Base-by-base conservation (phyloP, 306 rosid species). In the Dryas alaskensis region DNA sequence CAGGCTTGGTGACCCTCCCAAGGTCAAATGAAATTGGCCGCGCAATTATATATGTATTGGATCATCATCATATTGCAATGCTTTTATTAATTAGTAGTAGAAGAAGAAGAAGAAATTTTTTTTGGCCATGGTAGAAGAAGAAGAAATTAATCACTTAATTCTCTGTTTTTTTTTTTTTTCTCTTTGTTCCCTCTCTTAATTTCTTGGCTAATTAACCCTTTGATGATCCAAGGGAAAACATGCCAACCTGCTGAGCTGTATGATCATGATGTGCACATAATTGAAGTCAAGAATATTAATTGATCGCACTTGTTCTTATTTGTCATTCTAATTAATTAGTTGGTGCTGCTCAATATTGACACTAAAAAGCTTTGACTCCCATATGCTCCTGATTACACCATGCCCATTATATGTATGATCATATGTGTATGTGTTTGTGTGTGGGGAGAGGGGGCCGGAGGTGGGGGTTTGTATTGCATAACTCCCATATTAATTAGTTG, bases 1-100 rank as follows among this genome's bases (percentile, higher is more conserved):
- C 81, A 86, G 95, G 90, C 88, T 92, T 64, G 98, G 98, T 69
- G 81, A 80, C 64, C 81, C 86, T 67, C 83, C 87, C 27, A 76
- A 81, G 46, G 66, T 84, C 48, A 72, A 84, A 58, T 68, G 67
- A 71, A 42, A 43, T 62, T 44, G 64, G 10, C 40, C n/a, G n/a
- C 40, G 13, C 63, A 53, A 37, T 58, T 31, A 31, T 22, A 22
- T 22, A 0, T 58, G 42, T 58, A 58, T 25, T 22, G 10, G 40
- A 37, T 58, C 10, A 58, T 25, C 14, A 58, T 57, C 61, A 17
- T 58, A 40, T 9, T 58, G 42, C 63, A 58, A 25, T 58, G n/a
- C 8, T 58, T 58, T 58, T 58, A 22, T 58, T 9, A 5, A 9
- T 25, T 25, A 58, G 25, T 25, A 12, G 42, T 17, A 25, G 48